Conservation (phyloP, 2,329 filamentous ascomycete species). For the Lachnellula suecica region DNA sequence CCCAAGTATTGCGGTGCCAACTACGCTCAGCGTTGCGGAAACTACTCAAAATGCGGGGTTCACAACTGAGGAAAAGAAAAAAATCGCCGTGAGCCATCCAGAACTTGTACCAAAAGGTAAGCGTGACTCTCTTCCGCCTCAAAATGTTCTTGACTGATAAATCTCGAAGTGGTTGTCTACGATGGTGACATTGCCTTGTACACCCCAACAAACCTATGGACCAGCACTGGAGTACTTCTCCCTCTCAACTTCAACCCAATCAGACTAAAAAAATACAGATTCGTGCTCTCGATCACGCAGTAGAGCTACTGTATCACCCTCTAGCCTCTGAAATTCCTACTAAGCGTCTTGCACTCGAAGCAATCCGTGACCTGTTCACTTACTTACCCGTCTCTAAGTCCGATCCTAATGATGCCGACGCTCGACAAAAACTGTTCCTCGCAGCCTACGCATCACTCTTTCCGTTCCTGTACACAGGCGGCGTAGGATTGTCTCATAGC, state of each 20-base stretch:
- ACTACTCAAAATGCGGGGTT: constrained; percentile 52
- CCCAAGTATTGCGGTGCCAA: constrained; percentile 47
- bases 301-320: constrained; percentile 53
- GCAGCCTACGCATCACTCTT: constrained; percentile 52
- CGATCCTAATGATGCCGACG: constrained; percentile 44
- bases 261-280: constrained; percentile 28
- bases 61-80: constrained; percentile 47
- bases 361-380: constrained; percentile 46
- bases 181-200: constrained; percentile 49
- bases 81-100: constrained; percentile 44
- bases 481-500: constrained; percentile 46
- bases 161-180: constrained; percentile 47
- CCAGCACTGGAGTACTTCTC: constrained; percentile 42
- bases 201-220: constrained; percentile 48
- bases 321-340: constrained; percentile 50
- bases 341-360: constrained; percentile 42
- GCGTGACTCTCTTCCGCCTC: neutral
- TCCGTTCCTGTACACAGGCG: constrained; percentile 48
- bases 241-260: neutral
- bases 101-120: constrained; percentile 40
- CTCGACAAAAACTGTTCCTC: constrained; percentile 50
- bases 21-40: constrained; percentile 52
- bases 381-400: constrained; percentile 46
- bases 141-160: neutral
- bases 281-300: constrained; percentile 53